Conservation (phyloP, 2,329 filamentous ascomycete species). For the Metarhizium guizhouense region DNA sequence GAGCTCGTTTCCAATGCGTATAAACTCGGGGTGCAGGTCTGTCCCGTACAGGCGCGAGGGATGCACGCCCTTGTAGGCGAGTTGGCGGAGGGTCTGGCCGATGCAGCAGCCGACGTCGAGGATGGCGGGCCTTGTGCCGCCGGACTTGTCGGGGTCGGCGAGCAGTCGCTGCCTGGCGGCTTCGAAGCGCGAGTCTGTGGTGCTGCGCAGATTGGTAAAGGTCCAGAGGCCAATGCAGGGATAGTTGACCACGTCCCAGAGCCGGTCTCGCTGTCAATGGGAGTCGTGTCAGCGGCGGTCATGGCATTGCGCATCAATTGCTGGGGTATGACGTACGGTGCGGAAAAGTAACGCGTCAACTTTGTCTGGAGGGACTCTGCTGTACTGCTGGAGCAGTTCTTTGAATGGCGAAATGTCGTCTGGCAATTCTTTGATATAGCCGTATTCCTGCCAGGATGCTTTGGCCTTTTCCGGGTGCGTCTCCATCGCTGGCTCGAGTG, state of each 20-base stretch:
- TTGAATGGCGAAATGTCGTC: background rate
- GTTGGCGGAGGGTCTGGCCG: conserved; percentile 27
- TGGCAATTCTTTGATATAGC: background rate
- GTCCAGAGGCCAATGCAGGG: conserved; percentile 26
- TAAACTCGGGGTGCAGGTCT: conserved; percentile 30
- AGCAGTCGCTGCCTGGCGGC: background rate
- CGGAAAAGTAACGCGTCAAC: background rate
- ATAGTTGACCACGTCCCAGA: conserved; percentile 24
- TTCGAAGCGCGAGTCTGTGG: conserved; percentile 2
- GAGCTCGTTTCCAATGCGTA: conserved; percentile 43
- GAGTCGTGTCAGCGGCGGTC: background rate
- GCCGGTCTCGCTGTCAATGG: conserved; percentile 19
- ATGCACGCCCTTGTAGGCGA: conserved; percentile 31
- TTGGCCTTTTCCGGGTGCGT: background rate
- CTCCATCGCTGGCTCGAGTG: background rate
- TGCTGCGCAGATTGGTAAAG: conserved; percentile 22
- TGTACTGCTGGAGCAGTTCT: background rate
- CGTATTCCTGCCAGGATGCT: background rate
- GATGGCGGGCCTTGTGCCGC: conserved; percentile 12
- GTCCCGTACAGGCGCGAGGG: conserved; percentile 28
- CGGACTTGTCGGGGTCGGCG: background rate
- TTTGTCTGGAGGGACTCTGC: background rate
- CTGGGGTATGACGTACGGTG: background rate
- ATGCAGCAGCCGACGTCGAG: conserved; percentile 31
- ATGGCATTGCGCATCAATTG: background rate